Base-by-base conservation (phyloP, 176 grass and related monocot genomes). In the Zea luxurians region DNA sequence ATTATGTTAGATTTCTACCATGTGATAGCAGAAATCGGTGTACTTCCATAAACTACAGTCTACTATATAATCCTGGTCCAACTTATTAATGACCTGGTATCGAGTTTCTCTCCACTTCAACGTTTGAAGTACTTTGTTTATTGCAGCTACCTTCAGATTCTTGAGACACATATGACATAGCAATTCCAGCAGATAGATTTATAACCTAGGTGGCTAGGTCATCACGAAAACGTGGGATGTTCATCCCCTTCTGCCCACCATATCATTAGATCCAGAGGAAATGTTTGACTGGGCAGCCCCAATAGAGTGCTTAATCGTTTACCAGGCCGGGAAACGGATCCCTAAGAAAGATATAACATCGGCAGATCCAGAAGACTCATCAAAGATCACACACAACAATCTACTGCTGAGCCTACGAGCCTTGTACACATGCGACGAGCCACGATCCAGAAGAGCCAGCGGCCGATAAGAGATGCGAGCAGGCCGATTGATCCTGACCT, bases 401-500 rank as follows among this genome's bases (percentile, higher is more conserved):
- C 27, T 27, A 27, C 27, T 27, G 27, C 27, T 27, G 27, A 27
- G 10, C 1, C 10, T 15, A 10, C 13, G 4, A 10, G 9, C 0
- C 1, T 37, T 58, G 2, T 45, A 64, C 11, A 3, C 8, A 53
- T 27, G 27, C 27, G 8, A 2, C 8, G 62, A 44, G 2, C 3
- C 1, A 17, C 4, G 44, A 5, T 5, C 10, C 2, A 79, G 5
- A 7, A 27, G 10, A 13, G 34, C 4, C 12, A 6, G 38, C 0
- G 8, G 1, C 11, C 20, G 27, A 66, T 13, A 15, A 2, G 52
- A 66, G 80, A 63, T 38, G 18, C 17, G 36, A 41, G 46, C 12
- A 57, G 11, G 13, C 6, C 0, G 37, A 77, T 53, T 5, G 17
- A 38, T 37, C 59, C 86, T 61, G 35, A 97, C 93, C 93, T 97